Base-by-base conservation (phyloP, 1,284 basidiomycete species). In the Microbotryum silenes-acaulis region DNA sequence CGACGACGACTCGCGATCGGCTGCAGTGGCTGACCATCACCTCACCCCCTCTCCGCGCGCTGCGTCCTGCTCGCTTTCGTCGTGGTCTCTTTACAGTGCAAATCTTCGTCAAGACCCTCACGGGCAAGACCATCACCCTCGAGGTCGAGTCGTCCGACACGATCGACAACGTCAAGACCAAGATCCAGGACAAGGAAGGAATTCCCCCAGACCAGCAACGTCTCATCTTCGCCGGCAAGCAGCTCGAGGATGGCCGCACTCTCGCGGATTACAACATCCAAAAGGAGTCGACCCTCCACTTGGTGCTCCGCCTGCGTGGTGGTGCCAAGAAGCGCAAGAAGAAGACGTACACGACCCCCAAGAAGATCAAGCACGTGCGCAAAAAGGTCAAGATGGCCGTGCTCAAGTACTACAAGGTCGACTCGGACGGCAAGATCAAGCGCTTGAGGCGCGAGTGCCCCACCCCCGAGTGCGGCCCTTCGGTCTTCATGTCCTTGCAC, bases 341-440 rank as follows among this genome's bases (percentile, higher is more conserved):
- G 85, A 97, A 97, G 86, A 92, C 73, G 44, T 71, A 92, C 89
- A 94, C 92, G 72, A 82, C 81, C 77, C 94, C 94, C 79, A 98
- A 98, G 87, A 97, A 97, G 84, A 86, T 97, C 84, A 97, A 97
- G 87, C 93, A 97, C 84, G 97, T 97, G 87, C 87, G 88, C 79
- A 94, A 94, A 84, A 96, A 97, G 84, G 91, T 97, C 83, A 98
- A 94, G 96, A 82, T 83, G 93, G 82, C 91, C 74, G 93, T 97
- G 81, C 83, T 98, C 78, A 97, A 97, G 81, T 97, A 96, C 84
- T 97, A 97, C 83, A 96, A 93, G 81, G 93, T 98, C 75, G 93
- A 97, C 80, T 91, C 90, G 62, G 93, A 97, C 75, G 96, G 94
- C 78, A 96, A 96, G 82, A 93, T 98, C 83, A 94, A 97, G 85